Base-by-base conservation (phyloP, 2,329 filamentous ascomycete genomes). In the Fusarium albidum region DNA sequence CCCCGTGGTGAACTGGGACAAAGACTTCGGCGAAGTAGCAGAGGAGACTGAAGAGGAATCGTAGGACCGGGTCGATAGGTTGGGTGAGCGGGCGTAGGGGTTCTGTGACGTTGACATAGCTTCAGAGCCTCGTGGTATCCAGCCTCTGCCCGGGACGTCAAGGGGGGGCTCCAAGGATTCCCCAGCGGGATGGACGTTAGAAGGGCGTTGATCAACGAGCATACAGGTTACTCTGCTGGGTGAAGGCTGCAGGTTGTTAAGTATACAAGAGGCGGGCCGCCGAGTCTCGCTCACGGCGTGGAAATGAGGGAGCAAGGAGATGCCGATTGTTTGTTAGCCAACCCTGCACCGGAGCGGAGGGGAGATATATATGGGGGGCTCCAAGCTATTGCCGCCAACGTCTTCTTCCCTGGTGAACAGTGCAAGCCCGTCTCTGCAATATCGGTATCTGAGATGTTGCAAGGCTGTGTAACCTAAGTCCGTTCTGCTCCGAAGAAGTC, bases 1-100 rank as follows among this genome's bases (percentile, higher is more conserved):
- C 48, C 78, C 79, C 61, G 79, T 64, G 4, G 82, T 70, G 68
- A 83, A 83, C 65, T 81, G 79, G 56, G 78, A 73, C 50, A 80
- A 75, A 49, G 79, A 78, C 62, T 79, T 80, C 42, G 84, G 84
- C 15, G 85, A 87, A 25, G 83, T 81, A 50, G 83, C 80, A 52
- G 84, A 86, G 21, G 84, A 85, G 64, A 85, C 82, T 40, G 84
- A 85, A 10, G 84, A 86, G 54, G 84, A 86, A 73, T 85, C 83
- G 79, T 85, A 87, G 61, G 83, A 86, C 71, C 80, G 79, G 59
- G 79, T 82, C 60, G 83, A 85, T 55, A 77, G 78, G 71, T 85
- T 85, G 55, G 85, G 84, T 52, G 84, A 87, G 73, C 82, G 83
- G 66, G 82, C 74, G 70, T 83, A 86, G 42, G 78, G 73, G 69